Conservation (phyloP, 257 asterid species). For the Datura wrightii region DNA sequence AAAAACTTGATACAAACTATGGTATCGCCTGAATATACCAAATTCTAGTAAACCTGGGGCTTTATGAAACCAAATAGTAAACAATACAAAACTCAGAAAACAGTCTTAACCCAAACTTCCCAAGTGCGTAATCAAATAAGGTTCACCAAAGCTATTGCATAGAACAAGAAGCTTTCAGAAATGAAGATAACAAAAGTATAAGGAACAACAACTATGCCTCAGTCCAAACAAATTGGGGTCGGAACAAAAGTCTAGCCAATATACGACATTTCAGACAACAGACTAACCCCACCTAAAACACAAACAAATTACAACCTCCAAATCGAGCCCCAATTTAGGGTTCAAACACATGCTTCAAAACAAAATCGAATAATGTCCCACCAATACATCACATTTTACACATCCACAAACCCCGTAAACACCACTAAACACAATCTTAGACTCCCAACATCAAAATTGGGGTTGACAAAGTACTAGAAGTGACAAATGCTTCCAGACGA, state of each 20-base stretch:
- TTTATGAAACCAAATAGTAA: not conserved
- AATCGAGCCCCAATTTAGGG: not conserved
- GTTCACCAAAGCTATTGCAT: not conserved
- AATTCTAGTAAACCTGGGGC: not conserved
- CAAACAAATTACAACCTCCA: not conserved
- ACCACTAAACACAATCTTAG: not conserved
- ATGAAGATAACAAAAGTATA: not conserved
- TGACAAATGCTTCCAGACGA: not conserved
- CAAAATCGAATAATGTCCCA: not conserved
- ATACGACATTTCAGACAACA: too few relatives aligned
- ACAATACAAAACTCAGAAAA: not conserved
- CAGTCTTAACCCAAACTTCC: too few relatives aligned
- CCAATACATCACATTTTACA: constrained; percentile 1
- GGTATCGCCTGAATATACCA: not conserved
- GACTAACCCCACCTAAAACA: not conserved
- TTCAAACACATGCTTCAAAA: not conserved
- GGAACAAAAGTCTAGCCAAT: not conserved
- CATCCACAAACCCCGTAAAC: not conserved
- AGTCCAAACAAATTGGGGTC: not conserved
- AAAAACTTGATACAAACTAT: not conserved
- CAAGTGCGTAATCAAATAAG: not conserved
- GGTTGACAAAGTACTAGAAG: not conserved
- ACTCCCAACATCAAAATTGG: not conserved
- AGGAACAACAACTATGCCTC: not conserved
- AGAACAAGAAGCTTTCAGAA: not conserved